These are phyloP conservation scores for Fistulinella prunicolor DNA, from an alignment of 768 basidiomycete species.

Conservation along the genomic window DNA sequence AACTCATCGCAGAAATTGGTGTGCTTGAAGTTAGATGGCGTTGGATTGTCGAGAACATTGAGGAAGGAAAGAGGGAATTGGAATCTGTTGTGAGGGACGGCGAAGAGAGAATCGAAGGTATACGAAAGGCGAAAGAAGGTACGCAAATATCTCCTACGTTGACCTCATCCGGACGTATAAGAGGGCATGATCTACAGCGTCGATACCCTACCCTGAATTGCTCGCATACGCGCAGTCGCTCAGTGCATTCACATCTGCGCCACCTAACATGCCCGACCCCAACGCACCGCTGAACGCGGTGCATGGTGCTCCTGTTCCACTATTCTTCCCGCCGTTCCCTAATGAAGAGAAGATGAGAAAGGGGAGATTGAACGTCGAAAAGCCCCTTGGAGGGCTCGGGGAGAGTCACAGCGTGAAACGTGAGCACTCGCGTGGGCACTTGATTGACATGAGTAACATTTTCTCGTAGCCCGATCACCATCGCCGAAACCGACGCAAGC, in stretches of 20 bases:
- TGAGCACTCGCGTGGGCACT: conserved; percentile 33
- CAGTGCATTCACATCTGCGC: conserved; percentile 84
- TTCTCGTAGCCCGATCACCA: conserved; percentile 52
- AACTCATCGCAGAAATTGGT: conserved; percentile 66
- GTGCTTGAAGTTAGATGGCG: conserved; percentile 67
- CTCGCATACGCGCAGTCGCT: conserved; percentile 83
- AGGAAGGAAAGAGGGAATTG: conserved; percentile 63
- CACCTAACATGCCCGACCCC: conserved; percentile 82
- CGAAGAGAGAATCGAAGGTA: conserved; percentile 66
- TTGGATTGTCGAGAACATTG: conserved; percentile 61
- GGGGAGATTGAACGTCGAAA: conserved; percentile 76
- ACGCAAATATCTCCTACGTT: conserved; percentile 10
- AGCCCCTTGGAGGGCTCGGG: conserved; percentile 71
- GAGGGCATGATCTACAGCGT: conserved; percentile 40
- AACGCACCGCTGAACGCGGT: conserved; percentile 39
- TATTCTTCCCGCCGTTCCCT: conserved; percentile 89
- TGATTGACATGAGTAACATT: conserved; percentile 4
- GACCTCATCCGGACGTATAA: neutral
- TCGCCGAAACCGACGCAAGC: conserved; percentile 52
- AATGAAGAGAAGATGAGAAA: conserved; percentile 91
- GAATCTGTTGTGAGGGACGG: conserved; percentile 72
- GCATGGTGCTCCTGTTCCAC: conserved; percentile 69
- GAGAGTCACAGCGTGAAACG: conserved; percentile 82
- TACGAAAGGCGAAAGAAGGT: conserved; percentile 74
- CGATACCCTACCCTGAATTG: conserved; percentile 80